phyloP scores from a whole-genome alignment of 805 yeast species.

The Candida verbasci region DNA sequence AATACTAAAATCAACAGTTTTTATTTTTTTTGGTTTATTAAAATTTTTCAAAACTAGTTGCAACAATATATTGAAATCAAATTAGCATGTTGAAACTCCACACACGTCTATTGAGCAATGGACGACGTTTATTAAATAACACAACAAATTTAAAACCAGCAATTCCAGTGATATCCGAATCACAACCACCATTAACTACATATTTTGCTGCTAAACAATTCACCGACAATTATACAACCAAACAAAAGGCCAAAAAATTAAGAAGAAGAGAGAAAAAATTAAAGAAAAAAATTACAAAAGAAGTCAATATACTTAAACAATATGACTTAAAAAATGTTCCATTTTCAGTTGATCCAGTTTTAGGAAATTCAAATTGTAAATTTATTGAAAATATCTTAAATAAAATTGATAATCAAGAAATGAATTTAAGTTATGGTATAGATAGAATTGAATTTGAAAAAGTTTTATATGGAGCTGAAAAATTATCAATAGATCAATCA shows the following conservation, averaged over 20 bases:
- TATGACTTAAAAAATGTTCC: slow-evolving; percentile 26
- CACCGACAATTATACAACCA: slow-evolving; percentile 26
- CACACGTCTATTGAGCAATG: slow-evolving; percentile 16
- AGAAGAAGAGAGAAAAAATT: slow-evolving; percentile 36
- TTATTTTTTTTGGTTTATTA: too few species aligned
- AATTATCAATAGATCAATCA: slow-evolving; percentile 43
- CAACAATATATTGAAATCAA: too few species aligned
- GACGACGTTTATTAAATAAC: slow-evolving; percentile 10
- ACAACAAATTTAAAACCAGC: slow-evolving; percentile 9
- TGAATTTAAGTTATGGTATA: slow-evolving; percentile 57
- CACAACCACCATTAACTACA: slow-evolving; percentile 13
- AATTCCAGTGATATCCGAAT: not conserved
- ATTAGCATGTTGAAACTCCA: slow-evolving; percentile 4
- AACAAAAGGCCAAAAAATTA: slow-evolving; percentile 28
- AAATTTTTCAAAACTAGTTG: too few species aligned
- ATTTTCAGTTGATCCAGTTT: slow-evolving; percentile 70
- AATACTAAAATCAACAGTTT: not conserved
- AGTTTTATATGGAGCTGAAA: slow-evolving; percentile 72
- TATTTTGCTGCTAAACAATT: slow-evolving; percentile 35
- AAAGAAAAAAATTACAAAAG: slow-evolving; percentile 38
- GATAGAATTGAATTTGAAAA: slow-evolving; percentile 65
- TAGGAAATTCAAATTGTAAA: slow-evolving; percentile 64
- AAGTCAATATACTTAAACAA: slow-evolving; percentile 38
- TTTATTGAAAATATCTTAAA: slow-evolving; percentile 66
- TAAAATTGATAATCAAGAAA: slow-evolving; percentile 57